Conservation (phyloP, 257 asterid species). For the Mentha longifolia region DNA sequence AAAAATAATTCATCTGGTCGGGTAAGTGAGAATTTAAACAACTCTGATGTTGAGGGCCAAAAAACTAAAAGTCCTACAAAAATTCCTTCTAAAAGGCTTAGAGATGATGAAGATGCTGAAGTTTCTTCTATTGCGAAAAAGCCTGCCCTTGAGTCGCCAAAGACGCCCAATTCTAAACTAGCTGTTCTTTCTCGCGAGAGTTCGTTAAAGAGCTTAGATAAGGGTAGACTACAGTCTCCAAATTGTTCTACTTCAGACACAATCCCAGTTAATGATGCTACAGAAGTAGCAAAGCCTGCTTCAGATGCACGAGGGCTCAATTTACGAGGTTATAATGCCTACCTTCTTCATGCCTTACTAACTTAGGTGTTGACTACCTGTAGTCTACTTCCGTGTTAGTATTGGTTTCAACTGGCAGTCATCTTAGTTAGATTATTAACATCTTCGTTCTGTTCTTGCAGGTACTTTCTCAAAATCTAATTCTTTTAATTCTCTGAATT, state of each 20-base stretch:
- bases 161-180: constrained; percentile 43
- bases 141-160: constrained; percentile 63
- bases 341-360: constrained; percentile 24
- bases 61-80: constrained; percentile 47
- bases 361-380: constrained; percentile 23
- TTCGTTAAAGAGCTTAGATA: constrained; percentile 63
- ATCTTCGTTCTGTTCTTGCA: constrained; percentile 42
- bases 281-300: constrained; percentile 53
- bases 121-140: constrained; percentile 68
- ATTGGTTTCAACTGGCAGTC: constrained; percentile 18
- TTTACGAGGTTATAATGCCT: constrained; percentile 54
- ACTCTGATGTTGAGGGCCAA: constrained; percentile 51
- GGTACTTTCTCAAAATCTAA: constrained; percentile 76
- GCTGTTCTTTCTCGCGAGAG: constrained; percentile 61
- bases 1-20: constrained; percentile 59
- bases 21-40: constrained; percentile 48
- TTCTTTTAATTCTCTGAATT: constrained; percentile 68
- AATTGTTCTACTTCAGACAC: constrained; percentile 48
- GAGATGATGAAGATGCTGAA: constrained; percentile 74
- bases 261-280: constrained; percentile 40
- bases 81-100: constrained; percentile 60
- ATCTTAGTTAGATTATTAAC: constrained; percentile 28
- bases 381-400: background rate
- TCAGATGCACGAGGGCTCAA: constrained; percentile 50
- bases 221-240: constrained; percentile 52